phyloP scores from a whole-genome alignment of 2,329 filamentous ascomycete genomes.

The Cadophora sp. region DNA sequence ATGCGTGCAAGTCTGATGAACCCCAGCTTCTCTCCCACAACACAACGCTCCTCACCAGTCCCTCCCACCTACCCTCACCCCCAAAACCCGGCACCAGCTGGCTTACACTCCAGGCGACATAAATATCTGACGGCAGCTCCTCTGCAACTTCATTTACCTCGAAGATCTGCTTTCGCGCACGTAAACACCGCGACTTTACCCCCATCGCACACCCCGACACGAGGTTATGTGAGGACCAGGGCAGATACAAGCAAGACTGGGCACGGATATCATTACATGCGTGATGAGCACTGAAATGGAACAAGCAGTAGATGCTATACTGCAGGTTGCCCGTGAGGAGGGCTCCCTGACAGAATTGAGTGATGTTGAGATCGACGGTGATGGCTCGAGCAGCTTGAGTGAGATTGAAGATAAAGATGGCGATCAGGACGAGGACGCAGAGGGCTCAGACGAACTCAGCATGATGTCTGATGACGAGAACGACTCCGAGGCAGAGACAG shows the following conservation, averaged over 20 bases:
- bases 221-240: slow-evolving; percentile 41
- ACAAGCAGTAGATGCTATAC: slow-evolving; percentile 37
- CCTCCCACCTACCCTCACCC: slow-evolving; percentile 8
- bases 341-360: slow-evolving; percentile 41
- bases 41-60: slow-evolving; percentile 15
- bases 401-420: slow-evolving; percentile 84
- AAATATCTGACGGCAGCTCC: background rate
- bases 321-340: slow-evolving; percentile 39
- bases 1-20: slow-evolving; percentile 7
- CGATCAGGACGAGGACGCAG: slow-evolving; percentile 64
- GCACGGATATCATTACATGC: slow-evolving; percentile 33
- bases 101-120: background rate
- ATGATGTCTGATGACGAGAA: slow-evolving; percentile 60
- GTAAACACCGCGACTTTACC: slow-evolving; percentile 12
- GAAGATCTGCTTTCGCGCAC: background rate
- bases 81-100: slow-evolving; percentile 16
- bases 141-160: background rate
- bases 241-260: slow-evolving; percentile 35
- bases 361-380: slow-evolving; percentile 59
- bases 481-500: slow-evolving; percentile 90
- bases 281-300: slow-evolving; percentile 43
- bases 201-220: slow-evolving; percentile 15
- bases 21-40: slow-evolving; percentile 16
- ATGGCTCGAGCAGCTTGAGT: slow-evolving; percentile 88
- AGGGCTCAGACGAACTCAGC: slow-evolving; percentile 45